Conservation (phyloP, 768 basidiomycete species). For the Collybia sp. region DNA sequence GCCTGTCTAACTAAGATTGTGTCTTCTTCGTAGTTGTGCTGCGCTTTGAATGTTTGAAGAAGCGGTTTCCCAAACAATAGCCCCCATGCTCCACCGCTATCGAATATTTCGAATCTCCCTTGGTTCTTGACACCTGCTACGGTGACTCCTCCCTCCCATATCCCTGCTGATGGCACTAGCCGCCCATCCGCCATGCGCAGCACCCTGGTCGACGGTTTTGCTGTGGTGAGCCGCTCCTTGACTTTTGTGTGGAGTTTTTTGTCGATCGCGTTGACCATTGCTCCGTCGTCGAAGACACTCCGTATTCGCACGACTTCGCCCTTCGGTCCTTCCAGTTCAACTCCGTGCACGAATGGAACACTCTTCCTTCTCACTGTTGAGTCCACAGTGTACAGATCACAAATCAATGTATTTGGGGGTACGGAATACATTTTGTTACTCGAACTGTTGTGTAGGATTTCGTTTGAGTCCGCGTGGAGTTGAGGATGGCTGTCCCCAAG, state of each 20-base stretch:
- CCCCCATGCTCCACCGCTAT: no score
- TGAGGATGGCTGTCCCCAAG: no score
- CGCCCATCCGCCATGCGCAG: constrained; percentile 13
- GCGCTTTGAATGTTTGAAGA: constrained; percentile 6
- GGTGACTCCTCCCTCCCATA: constrained; percentile 7
- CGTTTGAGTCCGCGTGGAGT: no score
- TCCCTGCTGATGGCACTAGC: constrained; percentile 5
- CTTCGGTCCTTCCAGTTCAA: constrained; percentile 7
- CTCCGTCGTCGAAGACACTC: constrained; percentile 9
- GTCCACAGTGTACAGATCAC: no score
- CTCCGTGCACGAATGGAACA: constrained; percentile 3
- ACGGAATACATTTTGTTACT: no score
- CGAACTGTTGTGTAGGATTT: no score
- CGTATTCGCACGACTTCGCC: constrained; percentile 8
- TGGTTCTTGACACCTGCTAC: not conserved
- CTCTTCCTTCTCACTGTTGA: no score
- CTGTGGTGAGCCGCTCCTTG: not conserved
- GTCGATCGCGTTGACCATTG: constrained; percentile 1
- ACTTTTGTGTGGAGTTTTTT: not conserved
- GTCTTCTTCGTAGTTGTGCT: constrained; percentile 7
- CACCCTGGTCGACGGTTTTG: not conserved
- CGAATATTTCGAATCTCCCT: no score
- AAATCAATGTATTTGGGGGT: no score
- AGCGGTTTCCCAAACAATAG: constrained; percentile 10
- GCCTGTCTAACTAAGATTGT: not conserved